Percentiles rank a stretch among this genome's conserved stretches.
phyloP scores from a whole-genome alignment of 164 flowering plant genomes.

The Macadamia integrifolia region DNA sequence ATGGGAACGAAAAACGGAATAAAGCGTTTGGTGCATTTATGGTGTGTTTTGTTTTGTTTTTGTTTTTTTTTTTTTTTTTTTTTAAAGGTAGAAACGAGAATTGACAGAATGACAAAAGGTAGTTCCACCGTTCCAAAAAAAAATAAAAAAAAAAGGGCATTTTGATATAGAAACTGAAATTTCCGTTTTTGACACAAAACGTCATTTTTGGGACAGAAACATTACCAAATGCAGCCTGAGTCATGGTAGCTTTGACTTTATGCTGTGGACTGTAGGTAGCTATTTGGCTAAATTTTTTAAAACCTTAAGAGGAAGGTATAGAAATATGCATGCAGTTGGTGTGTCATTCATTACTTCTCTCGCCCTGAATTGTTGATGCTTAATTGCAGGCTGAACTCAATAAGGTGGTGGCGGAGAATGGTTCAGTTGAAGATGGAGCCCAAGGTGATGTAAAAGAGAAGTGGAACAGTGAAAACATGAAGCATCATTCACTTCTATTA shows the following conservation, averaged over 20 bases:
- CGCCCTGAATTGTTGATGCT: background rate
- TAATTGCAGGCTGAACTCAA: constrained; percentile 74
- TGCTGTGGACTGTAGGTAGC: background rate
- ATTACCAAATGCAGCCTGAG: background rate
- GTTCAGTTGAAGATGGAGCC: constrained; percentile 27
- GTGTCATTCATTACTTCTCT: background rate
- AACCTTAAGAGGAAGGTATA: background rate
- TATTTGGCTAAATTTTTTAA: background rate
- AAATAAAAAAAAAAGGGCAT: no score
- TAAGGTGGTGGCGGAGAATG: constrained; percentile 48
- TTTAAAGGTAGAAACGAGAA: no score
- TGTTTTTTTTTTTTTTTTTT: no score
- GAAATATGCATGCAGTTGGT: background rate
- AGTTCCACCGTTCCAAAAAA: no score
- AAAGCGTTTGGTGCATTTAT: no score
- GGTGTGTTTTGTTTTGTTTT: no score
- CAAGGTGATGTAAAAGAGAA: constrained; percentile 1
- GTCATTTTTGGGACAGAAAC: no score
- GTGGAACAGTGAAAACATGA: constrained; percentile 24
- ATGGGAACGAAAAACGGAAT: no score
- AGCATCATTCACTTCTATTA: constrained; percentile 78
- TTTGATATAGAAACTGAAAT: no score
- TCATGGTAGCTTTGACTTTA: background rate
- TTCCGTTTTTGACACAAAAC: no score
- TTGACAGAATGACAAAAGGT: no score